Evolutionary conservation across 2,329 filamentous ascomycete genomes (phyloP).

Genomic region (Lecanicillium sp.): DNA sequence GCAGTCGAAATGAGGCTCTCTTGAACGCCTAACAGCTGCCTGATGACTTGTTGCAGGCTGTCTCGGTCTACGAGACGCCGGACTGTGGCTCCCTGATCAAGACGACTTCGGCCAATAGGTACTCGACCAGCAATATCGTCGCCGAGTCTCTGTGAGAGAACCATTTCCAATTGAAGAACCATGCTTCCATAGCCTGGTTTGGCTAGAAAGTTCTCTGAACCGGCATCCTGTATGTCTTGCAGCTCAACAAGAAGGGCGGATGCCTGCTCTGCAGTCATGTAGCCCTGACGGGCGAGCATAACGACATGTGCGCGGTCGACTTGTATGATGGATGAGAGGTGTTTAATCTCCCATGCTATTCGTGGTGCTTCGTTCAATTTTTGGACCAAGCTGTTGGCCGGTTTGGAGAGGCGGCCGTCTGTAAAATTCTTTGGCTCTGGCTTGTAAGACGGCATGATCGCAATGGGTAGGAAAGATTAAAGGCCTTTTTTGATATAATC

Average conservation of each 20-base stretch:
- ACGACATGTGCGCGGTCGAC: conserved; percentile 4
- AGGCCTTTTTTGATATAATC: too few relatives aligned
- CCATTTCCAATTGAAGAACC: conserved; percentile 5
- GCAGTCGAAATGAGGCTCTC: conserved; percentile 52
- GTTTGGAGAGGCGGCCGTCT: conserved; percentile 4
- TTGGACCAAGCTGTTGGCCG: not conserved
- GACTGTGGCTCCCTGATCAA: conserved; percentile 4
- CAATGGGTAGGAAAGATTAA: too few relatives aligned
- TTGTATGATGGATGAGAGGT: conserved; percentile 2
- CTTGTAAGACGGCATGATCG: conserved; percentile 3
- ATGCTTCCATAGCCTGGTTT: conserved; percentile 4
- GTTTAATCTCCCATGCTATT: conserved; percentile 3
- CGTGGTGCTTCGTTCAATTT: conserved; percentile 3
- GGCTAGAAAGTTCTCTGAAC: not conserved
- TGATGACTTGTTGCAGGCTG: not conserved
- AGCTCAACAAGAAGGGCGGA: conserved; percentile 2
- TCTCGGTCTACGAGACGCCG: conserved; percentile 2
- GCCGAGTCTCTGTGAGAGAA: not conserved
- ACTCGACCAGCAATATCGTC: conserved; percentile 2
- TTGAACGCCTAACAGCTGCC: conserved; percentile 3
- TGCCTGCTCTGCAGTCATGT: conserved; percentile 1
- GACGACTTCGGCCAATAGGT: conserved; percentile 1
- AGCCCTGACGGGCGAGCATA: conserved; percentile 4
- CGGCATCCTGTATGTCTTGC: conserved; percentile 1
- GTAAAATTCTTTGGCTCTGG: not conserved